Evolutionary conservation across 768 basidiomycete species (phyloP), one percentile per base, ranked within the genome.

Genomic region (Suillus ampliporus): DNA sequence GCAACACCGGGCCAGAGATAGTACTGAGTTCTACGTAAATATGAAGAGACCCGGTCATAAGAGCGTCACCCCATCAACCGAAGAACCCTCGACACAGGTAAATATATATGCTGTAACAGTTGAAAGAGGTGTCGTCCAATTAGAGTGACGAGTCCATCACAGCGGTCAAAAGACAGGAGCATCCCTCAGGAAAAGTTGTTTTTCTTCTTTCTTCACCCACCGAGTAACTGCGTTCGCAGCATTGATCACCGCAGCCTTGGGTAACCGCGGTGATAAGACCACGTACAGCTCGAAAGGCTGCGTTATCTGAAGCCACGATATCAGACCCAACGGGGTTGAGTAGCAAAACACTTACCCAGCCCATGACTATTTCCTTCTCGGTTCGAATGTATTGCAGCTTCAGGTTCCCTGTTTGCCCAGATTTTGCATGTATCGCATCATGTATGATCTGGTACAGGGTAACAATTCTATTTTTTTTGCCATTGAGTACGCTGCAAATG

Each of bases 231-330:
- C 83, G 72, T 98, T 97, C 9, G 97, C 97, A 5, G 95, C 92
- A 14, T 89, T 86, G 15, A 98, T 89, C 1, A 87, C 89, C 0
- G 92, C 94, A 57, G 88, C 89, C 82, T 98, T 98, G 7, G 97
- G 93, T 58, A 98, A 72, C 53, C 84, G 82, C 11, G 94, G 92
- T 1, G 94, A 92, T 15, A 96, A 74, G 0, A 91, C 82, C 56
- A 97, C 77, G 72, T 97, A 99, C 17, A 99, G 77, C 74, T 99
- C 97, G 71, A 97, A 98, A 0, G 90, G 89, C 69, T 95, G 91
- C 0, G 96, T 97, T 62, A 96, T 90, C 96, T 99, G 70, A 35
- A 14, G 52, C 57, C 23, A 41, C 43, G 17, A 56, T 41, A 48
- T 13, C 13, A 48, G 34, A 19, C 40, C 38, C 19, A 15, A 23